Base-by-base conservation (phyloP, 2,329 filamentous ascomycete genomes). In the Neoarthrinium moseri region DNA sequence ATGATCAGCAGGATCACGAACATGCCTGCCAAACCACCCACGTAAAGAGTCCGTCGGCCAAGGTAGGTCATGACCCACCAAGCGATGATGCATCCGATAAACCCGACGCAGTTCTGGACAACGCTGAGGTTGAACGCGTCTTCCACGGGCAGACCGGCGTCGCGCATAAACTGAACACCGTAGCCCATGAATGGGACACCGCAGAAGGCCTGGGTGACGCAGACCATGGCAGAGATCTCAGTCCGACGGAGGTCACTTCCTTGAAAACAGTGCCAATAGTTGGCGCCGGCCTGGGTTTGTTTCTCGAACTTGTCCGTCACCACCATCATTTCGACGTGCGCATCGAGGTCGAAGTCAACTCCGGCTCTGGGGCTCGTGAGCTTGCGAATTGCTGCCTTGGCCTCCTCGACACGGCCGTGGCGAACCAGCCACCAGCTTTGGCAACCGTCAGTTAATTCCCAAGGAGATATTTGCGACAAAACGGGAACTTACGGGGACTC, bases 291-390 rank as follows among this genome's bases (percentile, higher is more conserved):
- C 11, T 32, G 45, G 13, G 44, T 24, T 22, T 49, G 42, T 24
- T 34, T 17, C 22, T 49, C 46, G 20, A 46, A 45, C 24, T 46
- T 39, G 38, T 45, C 44, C 10, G 42, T 49, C 13, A 37, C 15
- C 5, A 45, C n/a, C 43, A 49, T 46, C 46, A 49, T 45, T 21
- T 41, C 46, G 13, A 49, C 32, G 26, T 49, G 46, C 6, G 46
- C 27, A n/a, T 49, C 43, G 8, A 49, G n/a, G 34, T 49, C 36
- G 22, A 45, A 45, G 4, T 39, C 40, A 18, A 44, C 20, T 11
- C 32, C 44, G 3, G 44, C 21, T 21, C 21, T 23, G 13, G 38
- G 32, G 5, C 37, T 38, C 10, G 15, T 47, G 4, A 47, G 45
- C 24, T 27, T 43, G 18, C 15, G 32, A 17, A 48, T 38, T 17